phyloP scores from a whole-genome alignment of 2,329 filamentous ascomycete species.

The Botrytis porri region DNA sequence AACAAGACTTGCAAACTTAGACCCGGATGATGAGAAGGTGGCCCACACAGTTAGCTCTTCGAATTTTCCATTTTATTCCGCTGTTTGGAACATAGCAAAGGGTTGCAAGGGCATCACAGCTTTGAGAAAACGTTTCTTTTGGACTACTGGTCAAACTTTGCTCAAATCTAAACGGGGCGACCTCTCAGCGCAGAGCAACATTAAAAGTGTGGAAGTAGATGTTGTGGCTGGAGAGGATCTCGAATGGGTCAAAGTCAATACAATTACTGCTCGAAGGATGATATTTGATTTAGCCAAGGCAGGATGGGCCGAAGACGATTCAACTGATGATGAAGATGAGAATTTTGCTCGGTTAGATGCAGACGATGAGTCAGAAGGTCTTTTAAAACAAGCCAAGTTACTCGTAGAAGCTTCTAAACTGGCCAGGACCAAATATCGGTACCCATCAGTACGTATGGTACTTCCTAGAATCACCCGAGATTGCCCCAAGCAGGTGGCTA shows the following conservation, averaged over 20 bases:
- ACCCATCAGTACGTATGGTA: conserved; percentile 58
- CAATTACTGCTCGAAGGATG: conserved; percentile 60
- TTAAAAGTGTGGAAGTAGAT: conserved; percentile 47
- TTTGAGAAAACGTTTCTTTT: conserved; percentile 56
- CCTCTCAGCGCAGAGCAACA: conserved; percentile 11
- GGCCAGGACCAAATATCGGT: conserved; percentile 55
- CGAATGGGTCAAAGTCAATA: conserved; percentile 68
- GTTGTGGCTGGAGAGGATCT: conserved; percentile 60
- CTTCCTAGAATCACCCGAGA: conserved; percentile 55
- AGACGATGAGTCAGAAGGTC: conserved; percentile 45
- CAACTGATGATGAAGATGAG: conserved; percentile 45
- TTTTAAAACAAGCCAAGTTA: conserved; percentile 58
- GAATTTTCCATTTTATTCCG: conserved; percentile 63
- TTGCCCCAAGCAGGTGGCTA: conserved; percentile 51
- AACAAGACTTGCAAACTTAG: conserved; percentile 39
- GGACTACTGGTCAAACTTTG: conserved; percentile 32
- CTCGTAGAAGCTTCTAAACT: conserved; percentile 55
- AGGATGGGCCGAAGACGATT: conserved; percentile 54
- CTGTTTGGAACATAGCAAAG: conserved; percentile 62
- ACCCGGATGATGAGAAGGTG: conserved; percentile 37
- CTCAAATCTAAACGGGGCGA: conserved; percentile 17
- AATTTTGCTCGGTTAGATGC: conserved; percentile 30
- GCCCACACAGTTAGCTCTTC: conserved; percentile 61
- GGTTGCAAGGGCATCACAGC: conserved; percentile 53
- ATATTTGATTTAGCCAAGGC: conserved; percentile 67